Conservation (phyloP, 768 basidiomycete genomes). For the Crepidotus variabilis region DNA sequence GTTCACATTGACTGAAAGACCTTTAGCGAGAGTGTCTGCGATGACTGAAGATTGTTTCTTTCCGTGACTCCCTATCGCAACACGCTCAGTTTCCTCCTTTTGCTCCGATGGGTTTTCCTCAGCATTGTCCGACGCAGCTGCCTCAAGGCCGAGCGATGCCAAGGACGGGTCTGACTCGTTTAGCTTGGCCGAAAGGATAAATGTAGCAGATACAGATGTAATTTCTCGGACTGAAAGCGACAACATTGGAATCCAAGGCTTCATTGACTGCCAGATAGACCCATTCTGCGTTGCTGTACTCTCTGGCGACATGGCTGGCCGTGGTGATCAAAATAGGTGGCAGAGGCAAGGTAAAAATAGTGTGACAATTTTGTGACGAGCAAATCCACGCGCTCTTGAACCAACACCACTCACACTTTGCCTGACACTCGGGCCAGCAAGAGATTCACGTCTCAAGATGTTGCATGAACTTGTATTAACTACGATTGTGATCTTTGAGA, state of each 20-base stretch:
- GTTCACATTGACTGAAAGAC: slow-evolving; percentile 79
- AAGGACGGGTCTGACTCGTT: slow-evolving; percentile 37
- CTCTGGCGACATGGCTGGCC: not conserved
- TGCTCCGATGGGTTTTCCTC: slow-evolving; percentile 25
- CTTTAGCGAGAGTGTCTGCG: slow-evolving; percentile 65
- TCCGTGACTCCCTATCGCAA: not conserved
- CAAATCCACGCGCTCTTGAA: too few species aligned
- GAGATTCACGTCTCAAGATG: too few species aligned
- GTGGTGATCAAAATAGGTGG: not conserved
- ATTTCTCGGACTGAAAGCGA: slow-evolving; percentile 73
- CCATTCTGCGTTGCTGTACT: not conserved
- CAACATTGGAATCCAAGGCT: slow-evolving; percentile 75
- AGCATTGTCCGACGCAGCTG: slow-evolving; percentile 32
- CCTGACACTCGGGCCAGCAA: too few species aligned
- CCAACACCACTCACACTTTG: too few species aligned
- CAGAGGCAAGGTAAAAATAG: slow-evolving; percentile 3
- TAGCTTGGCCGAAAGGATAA: slow-evolving; percentile 59
- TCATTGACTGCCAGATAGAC: slow-evolving; percentile 62
- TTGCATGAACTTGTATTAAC: too few species aligned
- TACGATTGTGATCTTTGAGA: too few species aligned
- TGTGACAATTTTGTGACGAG: not conserved
- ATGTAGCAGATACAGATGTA: slow-evolving; percentile 82
- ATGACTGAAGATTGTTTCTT: slow-evolving; percentile 37
- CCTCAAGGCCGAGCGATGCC: slow-evolving; percentile 34
- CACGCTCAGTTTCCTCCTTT: not conserved